A percentile compares a stretch with the other conserved stretches of the same genome.
Evolutionary conservation across 2,329 filamentous ascomycete species (phyloP).

Genomic region (Epichloe bromicola): DNA sequence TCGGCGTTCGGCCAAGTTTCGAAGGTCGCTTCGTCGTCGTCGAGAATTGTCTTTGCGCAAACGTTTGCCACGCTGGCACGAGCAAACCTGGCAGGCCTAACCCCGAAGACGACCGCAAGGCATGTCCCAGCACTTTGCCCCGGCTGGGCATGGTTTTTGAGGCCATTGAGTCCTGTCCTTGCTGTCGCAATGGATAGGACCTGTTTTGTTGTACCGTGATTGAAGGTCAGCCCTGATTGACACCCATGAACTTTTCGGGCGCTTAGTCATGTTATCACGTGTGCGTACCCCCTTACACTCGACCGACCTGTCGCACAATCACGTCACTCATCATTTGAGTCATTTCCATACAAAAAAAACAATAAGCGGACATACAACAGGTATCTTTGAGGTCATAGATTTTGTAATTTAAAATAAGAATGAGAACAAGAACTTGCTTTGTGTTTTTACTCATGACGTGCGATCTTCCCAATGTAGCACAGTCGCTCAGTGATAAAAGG

Average conservation of each 20-base stretch:
- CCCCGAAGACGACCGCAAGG: constrained; percentile 33
- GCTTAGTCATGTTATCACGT: constrained; percentile 11
- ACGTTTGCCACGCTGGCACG: constrained; percentile 51
- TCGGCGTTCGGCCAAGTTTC: constrained; percentile 72
- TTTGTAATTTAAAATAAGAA: background rate
- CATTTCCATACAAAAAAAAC: background rate
- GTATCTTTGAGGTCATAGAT: background rate
- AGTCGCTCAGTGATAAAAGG: background rate
- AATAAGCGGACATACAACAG: background rate
- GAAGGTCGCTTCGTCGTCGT: constrained; percentile 54
- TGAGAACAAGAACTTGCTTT: constrained; percentile 1
- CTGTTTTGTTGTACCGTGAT: background rate
- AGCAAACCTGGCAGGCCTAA: constrained; percentile 58
- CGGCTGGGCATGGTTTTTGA: constrained; percentile 53
- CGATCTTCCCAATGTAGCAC: background rate
- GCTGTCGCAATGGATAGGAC: constrained; percentile 3
- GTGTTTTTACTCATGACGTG: background rate
- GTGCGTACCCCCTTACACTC: background rate
- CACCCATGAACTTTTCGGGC: constrained; percentile 5
- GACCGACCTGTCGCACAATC: background rate
- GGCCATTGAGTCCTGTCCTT: constrained; percentile 17
- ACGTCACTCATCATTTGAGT: background rate
- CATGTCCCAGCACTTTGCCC: constrained; percentile 45
- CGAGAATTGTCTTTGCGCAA: constrained; percentile 46
- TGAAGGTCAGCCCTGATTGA: background rate